Percentiles rank a stretch among this genome's conserved stretches.
phyloP scores from a whole-genome alignment of 2,329 filamentous ascomycete genomes.

The Xylaria sp. region DNA sequence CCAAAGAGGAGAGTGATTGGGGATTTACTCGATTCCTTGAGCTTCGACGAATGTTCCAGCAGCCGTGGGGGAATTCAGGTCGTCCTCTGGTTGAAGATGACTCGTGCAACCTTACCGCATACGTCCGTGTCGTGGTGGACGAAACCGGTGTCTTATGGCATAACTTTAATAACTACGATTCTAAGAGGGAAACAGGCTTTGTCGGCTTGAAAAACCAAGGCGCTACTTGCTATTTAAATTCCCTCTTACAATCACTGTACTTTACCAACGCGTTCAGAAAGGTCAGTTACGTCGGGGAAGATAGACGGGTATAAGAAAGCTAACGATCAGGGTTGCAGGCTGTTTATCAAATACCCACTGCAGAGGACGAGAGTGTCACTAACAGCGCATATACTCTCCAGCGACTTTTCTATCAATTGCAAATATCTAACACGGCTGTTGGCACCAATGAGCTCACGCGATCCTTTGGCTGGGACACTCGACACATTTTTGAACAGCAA shows the following conservation, averaged over 20 bases:
- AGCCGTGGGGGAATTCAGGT: conserved; percentile 74
- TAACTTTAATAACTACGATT: conserved; percentile 94
- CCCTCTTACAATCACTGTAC: conserved; percentile 83
- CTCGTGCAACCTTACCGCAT: conserved; percentile 81
- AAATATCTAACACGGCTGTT: conserved; percentile 85
- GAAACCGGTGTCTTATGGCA: conserved; percentile 92
- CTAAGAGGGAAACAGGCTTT: conserved; percentile 98
- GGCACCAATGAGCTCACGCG: conserved; percentile 92
- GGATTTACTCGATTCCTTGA: conserved; percentile 98
- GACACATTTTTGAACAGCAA: conserved; percentile 98
- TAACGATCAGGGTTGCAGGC: conserved; percentile 65
- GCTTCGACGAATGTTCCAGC: conserved; percentile 82
- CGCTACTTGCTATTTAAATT: conserved; percentile 89
- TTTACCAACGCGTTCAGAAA: conserved; percentile 95
- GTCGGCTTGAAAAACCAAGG: conserved; percentile 97
- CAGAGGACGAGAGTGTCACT: conserved; percentile 79
- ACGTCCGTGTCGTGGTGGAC: conserved; percentile 83
- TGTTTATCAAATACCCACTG: conserved; percentile 96
- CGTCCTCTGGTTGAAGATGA: conserved; percentile 83
- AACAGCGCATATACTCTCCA: conserved; percentile 96
- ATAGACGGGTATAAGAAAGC: conserved; percentile 5
- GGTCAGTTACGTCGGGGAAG: conserved; percentile 56
- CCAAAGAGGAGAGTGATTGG: conserved; percentile 96
- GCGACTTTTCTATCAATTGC: conserved; percentile 91
- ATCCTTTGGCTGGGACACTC: conserved; percentile 97